Percentiles rank a stretch among this genome's conserved stretches.
Conservation (phyloP, 2,329 filamentous ascomycete species). For the Ceratocystiopsis minuta region DNA sequence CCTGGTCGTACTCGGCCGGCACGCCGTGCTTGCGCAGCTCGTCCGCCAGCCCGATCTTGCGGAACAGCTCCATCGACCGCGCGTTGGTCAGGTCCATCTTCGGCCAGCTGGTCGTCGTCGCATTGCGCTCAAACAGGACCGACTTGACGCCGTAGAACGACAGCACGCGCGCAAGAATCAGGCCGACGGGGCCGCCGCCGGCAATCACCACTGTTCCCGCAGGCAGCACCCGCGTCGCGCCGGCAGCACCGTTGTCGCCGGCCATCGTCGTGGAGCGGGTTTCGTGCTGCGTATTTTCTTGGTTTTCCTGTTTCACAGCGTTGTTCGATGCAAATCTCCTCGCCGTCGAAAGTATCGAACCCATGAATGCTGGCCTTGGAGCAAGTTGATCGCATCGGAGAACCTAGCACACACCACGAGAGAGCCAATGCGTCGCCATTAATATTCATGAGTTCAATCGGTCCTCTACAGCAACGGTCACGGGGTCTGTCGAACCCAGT, state of each 20-base stretch:
- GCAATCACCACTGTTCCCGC: conserved; percentile 2
- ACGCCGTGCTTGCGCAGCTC: conserved; percentile 10
- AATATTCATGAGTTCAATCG: no score
- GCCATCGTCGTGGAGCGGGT: not conserved
- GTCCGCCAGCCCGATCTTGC: conserved; percentile 14
- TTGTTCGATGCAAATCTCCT: no score
- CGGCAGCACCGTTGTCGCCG: not conserved
- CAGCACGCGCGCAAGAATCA: conserved; percentile 1
- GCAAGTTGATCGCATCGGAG: no score
- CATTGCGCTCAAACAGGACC: conserved; percentile 4
- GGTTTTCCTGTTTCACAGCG: no score
- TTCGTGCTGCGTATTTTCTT: no score
- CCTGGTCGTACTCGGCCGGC: conserved; percentile 5
- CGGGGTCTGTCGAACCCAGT: not conserved
- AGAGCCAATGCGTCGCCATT: no score
- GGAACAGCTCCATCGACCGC: conserved; percentile 17
- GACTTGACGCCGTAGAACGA: conserved; percentile 1
- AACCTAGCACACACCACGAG: no score
- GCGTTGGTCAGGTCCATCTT: conserved; percentile 19
- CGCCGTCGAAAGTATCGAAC: not conserved
- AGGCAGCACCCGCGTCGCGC: not conserved
- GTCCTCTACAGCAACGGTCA: not conserved
- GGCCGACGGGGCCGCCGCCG: conserved; percentile 3
- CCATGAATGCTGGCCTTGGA: not conserved
- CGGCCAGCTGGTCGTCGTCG: conserved; percentile 13